These are phyloP conservation scores for Fraxinus floribunda DNA, from an alignment of 305 asterid species.

Conservation along the genomic window DNA sequence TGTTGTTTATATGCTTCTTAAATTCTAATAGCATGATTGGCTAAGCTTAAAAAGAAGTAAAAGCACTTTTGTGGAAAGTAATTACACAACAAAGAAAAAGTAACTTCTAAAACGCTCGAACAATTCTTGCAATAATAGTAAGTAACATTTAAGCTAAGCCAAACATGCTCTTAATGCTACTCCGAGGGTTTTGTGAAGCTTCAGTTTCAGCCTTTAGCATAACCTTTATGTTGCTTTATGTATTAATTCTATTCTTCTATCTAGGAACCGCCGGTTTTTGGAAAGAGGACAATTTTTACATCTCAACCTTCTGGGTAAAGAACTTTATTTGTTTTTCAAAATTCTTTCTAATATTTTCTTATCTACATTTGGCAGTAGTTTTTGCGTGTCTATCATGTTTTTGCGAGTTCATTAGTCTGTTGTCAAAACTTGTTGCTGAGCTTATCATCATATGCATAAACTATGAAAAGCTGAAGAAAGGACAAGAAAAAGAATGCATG, in stretches of 20 bases:
- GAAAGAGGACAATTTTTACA: constrained; percentile 76
- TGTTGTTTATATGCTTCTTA: neutral
- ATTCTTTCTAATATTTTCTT: neutral
- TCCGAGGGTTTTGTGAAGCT: neutral
- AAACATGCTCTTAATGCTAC: neutral
- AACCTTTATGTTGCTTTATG: neutral
- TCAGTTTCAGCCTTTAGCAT: neutral
- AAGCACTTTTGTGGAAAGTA: neutral
- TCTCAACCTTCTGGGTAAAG: constrained; percentile 70
- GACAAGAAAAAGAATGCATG: neutral
- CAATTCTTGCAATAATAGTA: neutral
- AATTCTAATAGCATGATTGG: neutral
- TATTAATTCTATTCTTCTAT: constrained; percentile 4
- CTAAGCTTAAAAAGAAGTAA: neutral
- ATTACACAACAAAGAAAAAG: neutral
- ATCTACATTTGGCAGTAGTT: neutral
- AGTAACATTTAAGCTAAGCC: neutral
- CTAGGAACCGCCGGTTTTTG: constrained; percentile 88
- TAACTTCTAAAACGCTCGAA: neutral
- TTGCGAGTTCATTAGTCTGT: neutral
- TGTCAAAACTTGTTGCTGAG: neutral
- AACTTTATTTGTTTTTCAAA: neutral
- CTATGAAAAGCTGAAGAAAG: neutral
- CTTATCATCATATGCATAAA: neutral
- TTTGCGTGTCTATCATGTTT: neutral